Evolutionary conservation across 2,329 filamentous ascomycete species (phyloP).

Genomic region (Curvularia sp.): DNA sequence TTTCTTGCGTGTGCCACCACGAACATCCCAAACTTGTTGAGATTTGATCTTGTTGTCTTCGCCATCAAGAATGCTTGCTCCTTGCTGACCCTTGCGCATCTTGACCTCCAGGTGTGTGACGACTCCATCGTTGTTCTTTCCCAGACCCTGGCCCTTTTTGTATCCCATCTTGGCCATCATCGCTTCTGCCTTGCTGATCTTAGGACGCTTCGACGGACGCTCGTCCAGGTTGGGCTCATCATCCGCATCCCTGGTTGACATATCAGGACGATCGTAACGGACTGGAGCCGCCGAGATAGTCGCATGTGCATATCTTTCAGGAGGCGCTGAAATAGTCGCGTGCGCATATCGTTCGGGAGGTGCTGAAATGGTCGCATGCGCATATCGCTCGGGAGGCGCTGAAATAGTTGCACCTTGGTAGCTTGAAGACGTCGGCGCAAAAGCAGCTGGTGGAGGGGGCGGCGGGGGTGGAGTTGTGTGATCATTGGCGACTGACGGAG

Average conservation of each 20-base stretch:
- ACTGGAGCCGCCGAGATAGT: slow-evolving; percentile 64
- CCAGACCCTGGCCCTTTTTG: slow-evolving; percentile 85
- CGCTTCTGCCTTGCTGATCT: slow-evolving; percentile 68
- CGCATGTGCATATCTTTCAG: too few relatives aligned
- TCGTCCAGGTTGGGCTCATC: slow-evolving; percentile 41
- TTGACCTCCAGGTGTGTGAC: slow-evolving; percentile 78
- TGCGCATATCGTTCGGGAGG: too few relatives aligned
- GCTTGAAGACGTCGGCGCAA: slow-evolving; percentile 55
- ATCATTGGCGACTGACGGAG: slow-evolving; percentile 21
- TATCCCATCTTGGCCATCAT: slow-evolving; percentile 95
- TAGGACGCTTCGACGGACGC: slow-evolving; percentile 50
- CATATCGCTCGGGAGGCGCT: slow-evolving; percentile 77
- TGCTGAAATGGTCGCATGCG: slow-evolving; percentile 72
- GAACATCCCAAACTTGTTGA: slow-evolving; percentile 69
- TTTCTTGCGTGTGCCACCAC: slow-evolving; percentile 68
- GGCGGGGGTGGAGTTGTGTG: slow-evolving; percentile 27
- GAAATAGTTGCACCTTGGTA: slow-evolving; percentile 68
- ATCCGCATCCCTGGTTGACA: slow-evolving; percentile 20
- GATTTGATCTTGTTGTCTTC: slow-evolving; percentile 59
- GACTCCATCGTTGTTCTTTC: slow-evolving; percentile 82
- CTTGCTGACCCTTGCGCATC: slow-evolving; percentile 31
- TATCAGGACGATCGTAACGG: slow-evolving; percentile 62
- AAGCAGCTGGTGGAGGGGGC: slow-evolving; percentile 33
- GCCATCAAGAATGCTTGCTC: slow-evolving; percentile 32
- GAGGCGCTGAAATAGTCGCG: too few relatives aligned